Percentiles rank a stretch among this genome's conserved stretches.
These are phyloP conservation scores for Chlorencoelia australis DNA, from an alignment of 2,329 filamentous ascomycete species.

Conservation along the genomic window DNA sequence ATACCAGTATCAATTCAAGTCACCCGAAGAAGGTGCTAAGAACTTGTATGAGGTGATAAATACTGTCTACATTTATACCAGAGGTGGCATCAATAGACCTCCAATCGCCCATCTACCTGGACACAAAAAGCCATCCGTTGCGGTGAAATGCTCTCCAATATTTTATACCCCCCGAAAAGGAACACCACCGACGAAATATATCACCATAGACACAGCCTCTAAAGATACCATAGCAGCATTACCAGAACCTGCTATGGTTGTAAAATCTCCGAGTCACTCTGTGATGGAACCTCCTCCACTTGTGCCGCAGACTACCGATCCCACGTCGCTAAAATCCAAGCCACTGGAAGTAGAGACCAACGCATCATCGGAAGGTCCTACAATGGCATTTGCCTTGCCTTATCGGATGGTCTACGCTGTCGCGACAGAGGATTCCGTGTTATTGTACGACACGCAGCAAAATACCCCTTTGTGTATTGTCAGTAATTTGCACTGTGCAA, in stretches of 20 bases:
- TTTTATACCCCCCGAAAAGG: constrained; percentile 71
- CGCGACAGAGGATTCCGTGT: constrained; percentile 88
- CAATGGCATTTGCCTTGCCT: constrained; percentile 69
- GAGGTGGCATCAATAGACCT: constrained; percentile 92
- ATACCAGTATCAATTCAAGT: constrained; percentile 68
- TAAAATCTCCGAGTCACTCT: constrained; percentile 43
- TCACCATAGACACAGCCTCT: constrained; percentile 90
- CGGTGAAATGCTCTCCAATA: constrained; percentile 85
- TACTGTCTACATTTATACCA: constrained; percentile 95
- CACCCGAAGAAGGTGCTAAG: constrained; percentile 56
- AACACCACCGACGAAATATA: constrained; percentile 64
- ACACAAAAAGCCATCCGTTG: constrained; percentile 96
- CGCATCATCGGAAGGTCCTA: constrained; percentile 46
- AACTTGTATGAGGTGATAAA: constrained; percentile 81
- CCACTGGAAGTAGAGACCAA: constrained; percentile 35
- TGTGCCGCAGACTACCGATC: constrained; percentile 39
- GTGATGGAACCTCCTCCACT: constrained; percentile 76
- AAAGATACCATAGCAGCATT: constrained; percentile 77
- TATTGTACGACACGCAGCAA: constrained; percentile 96
- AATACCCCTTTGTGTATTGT: constrained; percentile 88
- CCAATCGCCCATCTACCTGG: constrained; percentile 91
- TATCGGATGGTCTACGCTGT: constrained; percentile 96
- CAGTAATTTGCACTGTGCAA: constrained; percentile 94
- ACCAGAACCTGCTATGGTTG: constrained; percentile 62
- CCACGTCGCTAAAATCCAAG: constrained; percentile 34